A percentile compares a stretch with the other conserved stretches of the same genome.
Conservation (phyloP, 2,329 filamentous ascomycete species). For the Trichoderma endophyticum region DNA sequence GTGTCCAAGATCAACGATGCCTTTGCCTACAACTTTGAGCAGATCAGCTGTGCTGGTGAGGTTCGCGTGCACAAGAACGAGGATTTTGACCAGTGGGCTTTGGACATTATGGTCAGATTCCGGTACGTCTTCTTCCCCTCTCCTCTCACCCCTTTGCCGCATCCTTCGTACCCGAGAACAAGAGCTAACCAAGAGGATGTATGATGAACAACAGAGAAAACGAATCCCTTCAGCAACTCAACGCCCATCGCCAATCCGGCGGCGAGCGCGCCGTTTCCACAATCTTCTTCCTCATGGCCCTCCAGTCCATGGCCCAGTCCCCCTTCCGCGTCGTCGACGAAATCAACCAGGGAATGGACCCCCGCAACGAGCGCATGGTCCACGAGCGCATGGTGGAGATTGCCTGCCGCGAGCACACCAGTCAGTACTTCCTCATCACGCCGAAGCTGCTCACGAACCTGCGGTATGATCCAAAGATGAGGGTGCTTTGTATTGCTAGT, state of each 20-base stretch:
- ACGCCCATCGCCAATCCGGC: constrained; percentile 91
- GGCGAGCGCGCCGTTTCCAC: constrained; percentile 95
- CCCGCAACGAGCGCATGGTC: constrained; percentile 95
- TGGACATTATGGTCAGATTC: constrained; percentile 94
- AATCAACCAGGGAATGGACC: constrained; percentile 99
- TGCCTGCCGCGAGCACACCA: constrained; percentile 78
- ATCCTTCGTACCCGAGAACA: background rate
- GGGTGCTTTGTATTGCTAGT: constrained; percentile 87
- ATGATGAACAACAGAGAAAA: constrained; percentile 54
- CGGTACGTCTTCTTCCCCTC: constrained; percentile 53
- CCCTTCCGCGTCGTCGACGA: constrained; percentile 98
- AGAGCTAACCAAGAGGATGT: background rate
- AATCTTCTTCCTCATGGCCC: constrained; percentile 98
- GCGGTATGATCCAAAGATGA: constrained; percentile 87
- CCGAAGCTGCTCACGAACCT: constrained; percentile 87
- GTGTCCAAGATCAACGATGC: constrained; percentile 81
- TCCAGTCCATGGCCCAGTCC: constrained; percentile 88
- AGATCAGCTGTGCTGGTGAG: constrained; percentile 91
- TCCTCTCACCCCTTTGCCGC: background rate
- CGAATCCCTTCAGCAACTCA: constrained; percentile 79
- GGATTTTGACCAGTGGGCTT: constrained; percentile 90
- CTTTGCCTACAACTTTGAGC: constrained; percentile 88
- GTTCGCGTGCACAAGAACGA: constrained; percentile 84
- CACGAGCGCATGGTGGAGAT: constrained; percentile 98
- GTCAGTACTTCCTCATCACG: constrained; percentile 94